Base-by-base conservation (phyloP, 257 asterid species). In the Fraxinus quadrangulata region DNA sequence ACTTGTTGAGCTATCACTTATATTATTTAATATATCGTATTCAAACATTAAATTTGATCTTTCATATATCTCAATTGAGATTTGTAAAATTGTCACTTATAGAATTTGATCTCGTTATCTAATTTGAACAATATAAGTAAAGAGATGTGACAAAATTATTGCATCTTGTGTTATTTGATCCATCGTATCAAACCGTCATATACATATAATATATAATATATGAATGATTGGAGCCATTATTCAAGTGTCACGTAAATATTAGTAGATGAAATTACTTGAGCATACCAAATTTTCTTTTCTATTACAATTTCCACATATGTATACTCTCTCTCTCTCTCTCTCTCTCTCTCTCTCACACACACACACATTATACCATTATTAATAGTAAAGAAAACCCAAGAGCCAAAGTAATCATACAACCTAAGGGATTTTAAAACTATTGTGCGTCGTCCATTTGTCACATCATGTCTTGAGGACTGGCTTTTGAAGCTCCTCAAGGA, bases 401-500 rank as follows among this genome's bases (percentile, higher is more conserved):
- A 26, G 70, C 34, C 70, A 21, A 63, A 9, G 26, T 23, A 63
- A 23, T 24, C 31, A 7, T 9, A 0, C 69, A 23, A 63, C 7
- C n/a, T 26, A 63, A 63, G 13, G 69, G 17, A 63, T n/a, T 6
- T 63, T 63, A 21, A 23, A 63, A 23, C 3, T 49, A 16, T 49
- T 49, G 8, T 4, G 21, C 23, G 61, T 49, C 61, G 21, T 34
- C 72, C 10, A 70, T 70, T 70, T n/a, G 73, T 70, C 73, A 36
- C 73, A 24, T 70, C 49, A 70, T 36, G 19, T 12, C 51, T 42
- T n/a, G 49, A 24, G n/a, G 21, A 21, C 19, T 70, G 73, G 23
- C 73, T 70, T 70, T 36, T 70, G 73, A 47, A 6, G 23, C 21
- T 36, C 23, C 51, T 5, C 49, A 70, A 70, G 13, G 73, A 70